These are phyloP conservation scores for Trichodelitschia bisporula DNA, from an alignment of 495 filamentous ascomycete genomes.

Conservation along the genomic window DNA sequence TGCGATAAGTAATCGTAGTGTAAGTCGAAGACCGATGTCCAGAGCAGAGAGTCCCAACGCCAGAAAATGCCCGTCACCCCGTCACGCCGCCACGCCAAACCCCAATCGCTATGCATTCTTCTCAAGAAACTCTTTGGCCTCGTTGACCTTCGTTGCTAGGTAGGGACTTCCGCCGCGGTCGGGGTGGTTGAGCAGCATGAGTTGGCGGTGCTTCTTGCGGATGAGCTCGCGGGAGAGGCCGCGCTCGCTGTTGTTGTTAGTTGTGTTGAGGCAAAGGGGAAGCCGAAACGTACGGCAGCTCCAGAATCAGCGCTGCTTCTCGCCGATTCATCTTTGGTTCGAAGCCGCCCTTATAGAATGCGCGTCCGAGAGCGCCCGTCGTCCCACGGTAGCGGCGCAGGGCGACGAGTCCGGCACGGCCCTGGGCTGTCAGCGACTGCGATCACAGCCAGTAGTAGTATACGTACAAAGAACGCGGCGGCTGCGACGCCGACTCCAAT, in stretches of 20 bases:
- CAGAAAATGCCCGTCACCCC: too few relatives aligned
- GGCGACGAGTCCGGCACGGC: conserved; percentile 75
- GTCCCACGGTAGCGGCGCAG: conserved; percentile 53
- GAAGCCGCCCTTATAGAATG: conserved; percentile 95
- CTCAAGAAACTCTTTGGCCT: conserved; percentile 90
- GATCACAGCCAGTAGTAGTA: conserved; percentile 10
- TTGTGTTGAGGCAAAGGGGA: background rate
- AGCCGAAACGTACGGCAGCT: conserved; percentile 43
- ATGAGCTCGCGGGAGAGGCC: conserved; percentile 72
- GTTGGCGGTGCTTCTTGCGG: conserved; percentile 81
- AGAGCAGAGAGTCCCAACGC: too few relatives aligned
- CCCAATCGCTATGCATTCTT: conserved; percentile 28
- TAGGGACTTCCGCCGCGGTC: conserved; percentile 95
- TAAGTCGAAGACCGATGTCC: too few relatives aligned
- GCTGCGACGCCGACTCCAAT: conserved; percentile 55
- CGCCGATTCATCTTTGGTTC: conserved; percentile 77
- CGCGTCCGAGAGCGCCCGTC: conserved; percentile 38
- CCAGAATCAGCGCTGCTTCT: conserved; percentile 78
- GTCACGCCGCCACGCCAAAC: too few relatives aligned
- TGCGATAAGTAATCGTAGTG: too few relatives aligned
- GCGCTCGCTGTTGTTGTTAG: conserved; percentile 36
- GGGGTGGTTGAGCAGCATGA: conserved; percentile 96
- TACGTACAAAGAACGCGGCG: conserved; percentile 21
- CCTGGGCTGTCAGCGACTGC: conserved; percentile 22
- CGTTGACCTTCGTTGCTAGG: conserved; percentile 89